phyloP scores from a whole-genome alignment of 1,139 yeast genomes.

The Nakaseomyces bracarensis region DNA sequence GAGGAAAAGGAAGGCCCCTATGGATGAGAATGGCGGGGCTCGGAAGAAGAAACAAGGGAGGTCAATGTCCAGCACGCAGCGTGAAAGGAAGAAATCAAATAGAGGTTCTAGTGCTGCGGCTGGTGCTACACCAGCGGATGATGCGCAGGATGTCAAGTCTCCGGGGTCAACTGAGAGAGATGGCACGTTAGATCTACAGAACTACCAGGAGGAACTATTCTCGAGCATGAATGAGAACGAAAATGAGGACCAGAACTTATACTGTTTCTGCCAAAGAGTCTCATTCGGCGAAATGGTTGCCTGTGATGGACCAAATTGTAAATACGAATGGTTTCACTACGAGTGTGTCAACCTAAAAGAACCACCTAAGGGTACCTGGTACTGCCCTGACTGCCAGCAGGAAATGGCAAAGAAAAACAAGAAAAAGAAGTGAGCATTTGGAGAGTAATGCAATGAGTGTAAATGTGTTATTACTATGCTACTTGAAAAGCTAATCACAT shows the following conservation, averaged over 20 bases:
- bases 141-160: conserved; percentile 9
- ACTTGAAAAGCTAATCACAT: neutral
- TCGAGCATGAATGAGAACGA: conserved; percentile 26
- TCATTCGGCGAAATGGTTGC: conserved; percentile 76
- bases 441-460: too few relatives aligned
- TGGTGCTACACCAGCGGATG: conserved; percentile 5
- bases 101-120: conserved; percentile 1
- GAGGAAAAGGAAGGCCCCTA: conserved; percentile 19
- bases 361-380: conserved; percentile 69
- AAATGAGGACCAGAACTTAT: conserved; percentile 40
- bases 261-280: conserved; percentile 62
- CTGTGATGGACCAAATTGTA: conserved; percentile 65
- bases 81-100: neutral
- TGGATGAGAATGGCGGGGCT: neutral
- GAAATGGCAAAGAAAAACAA: conserved; percentile 26
- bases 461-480: too few relatives aligned
- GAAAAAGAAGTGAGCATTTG: conserved; percentile 19
- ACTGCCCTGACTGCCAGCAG: conserved; percentile 53
- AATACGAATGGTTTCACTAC: conserved; percentile 72
- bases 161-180: conserved; percentile 12
- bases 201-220: conserved; percentile 20
- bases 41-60: conserved; percentile 18
- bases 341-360: conserved; percentile 60
- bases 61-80: conserved; percentile 3
- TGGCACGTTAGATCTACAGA: conserved; percentile 17